Percentiles rank a stretch among this genome's conserved stretches.
Conservation (phyloP, 805 yeast genomes). For the Torulaspora microellipsoides region DNA sequence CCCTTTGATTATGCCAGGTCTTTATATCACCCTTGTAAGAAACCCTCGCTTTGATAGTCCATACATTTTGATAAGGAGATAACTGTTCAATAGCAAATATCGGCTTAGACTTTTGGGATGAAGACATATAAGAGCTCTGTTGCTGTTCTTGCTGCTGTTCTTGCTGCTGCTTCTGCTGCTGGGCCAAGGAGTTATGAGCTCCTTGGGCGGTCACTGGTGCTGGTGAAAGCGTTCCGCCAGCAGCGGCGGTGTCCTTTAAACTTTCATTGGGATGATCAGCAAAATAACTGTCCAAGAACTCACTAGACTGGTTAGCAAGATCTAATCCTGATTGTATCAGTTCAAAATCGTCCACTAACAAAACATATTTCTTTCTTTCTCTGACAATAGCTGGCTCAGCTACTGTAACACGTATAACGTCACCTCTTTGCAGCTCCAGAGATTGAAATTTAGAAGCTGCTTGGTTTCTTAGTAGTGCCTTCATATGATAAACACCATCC, state of each 20-base stretch:
- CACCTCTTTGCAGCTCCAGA: constrained; percentile 44
- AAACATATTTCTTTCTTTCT: constrained; percentile 44
- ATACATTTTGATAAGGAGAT: constrained; percentile 83
- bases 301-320: constrained; percentile 38
- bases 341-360: constrained; percentile 45
- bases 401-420: constrained; percentile 28
- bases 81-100: constrained; percentile 77
- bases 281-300: constrained; percentile 53
- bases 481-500: constrained; percentile 49
- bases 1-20: constrained; percentile 80
- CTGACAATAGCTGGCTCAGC: constrained; percentile 35
- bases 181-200: background rate
- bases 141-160: constrained; percentile 12
- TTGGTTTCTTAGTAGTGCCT: constrained; percentile 51
- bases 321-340: constrained; percentile 39
- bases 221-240: constrained; percentile 12
- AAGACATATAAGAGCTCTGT: constrained; percentile 1
- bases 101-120: constrained; percentile 36
- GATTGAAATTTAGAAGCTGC: constrained; percentile 42
- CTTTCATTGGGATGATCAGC: constrained; percentile 52
- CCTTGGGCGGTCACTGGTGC: constrained; percentile 16
- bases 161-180: background rate
- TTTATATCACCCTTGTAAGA: constrained; percentile 82
- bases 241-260: constrained; percentile 15
- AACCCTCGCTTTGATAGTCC: constrained; percentile 93